Evolutionary conservation across 768 basidiomycete genomes (phyloP), one percentile per base, ranked within the genome.

Genomic region (Plicaturopsis crispa): DNA sequence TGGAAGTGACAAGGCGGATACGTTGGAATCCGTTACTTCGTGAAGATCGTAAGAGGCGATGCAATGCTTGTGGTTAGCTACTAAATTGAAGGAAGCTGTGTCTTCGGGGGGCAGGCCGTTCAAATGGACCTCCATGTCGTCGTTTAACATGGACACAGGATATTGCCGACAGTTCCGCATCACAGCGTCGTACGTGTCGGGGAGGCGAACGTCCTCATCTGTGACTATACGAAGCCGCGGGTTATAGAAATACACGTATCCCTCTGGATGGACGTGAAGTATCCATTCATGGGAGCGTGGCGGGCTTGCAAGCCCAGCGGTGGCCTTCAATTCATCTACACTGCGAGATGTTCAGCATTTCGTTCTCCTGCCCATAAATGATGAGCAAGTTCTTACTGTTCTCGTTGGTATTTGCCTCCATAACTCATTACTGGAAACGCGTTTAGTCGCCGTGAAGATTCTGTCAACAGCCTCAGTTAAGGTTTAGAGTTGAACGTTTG

Each of bases 171-270:
- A 54, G 33, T 56, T 57, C 4, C 49, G 41, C 28, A 51, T 52
- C 14, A 66, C 48, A 10, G 49, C 38, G n/a, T 50, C 50, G n/a
- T 62, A 49, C 4, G 60, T 43, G 5, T 54, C 49, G 6, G 60
- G 62, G n/a, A 54, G 42, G 8, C 72, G 65, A 20, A 75, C 58
- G 43, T 78, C 73, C 37, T 73, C 70, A 45, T 73, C 71, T 19
- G 69, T 66, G 19, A 73, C 61, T 13, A 69, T 51, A 36, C 60
- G 62, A n/a, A 60, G 46, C 6, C 46, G 40, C 4, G 57, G 45
- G 44, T 70, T 67, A 42, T 56, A 53, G 51, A 73, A 76, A 49
- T 78, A 76, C 10, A 75, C 49, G 61, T 66, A 74, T 18, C 74
- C 73, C 60, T 70, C 51, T 16, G 55, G 56, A 33, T 75, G 72